Percentiles rank a stretch among this genome's conserved stretches.
These are phyloP conservation scores for Fonsecaea nubica DNA, from an alignment of 2,329 filamentous ascomycete species.

Conservation along the genomic window DNA sequence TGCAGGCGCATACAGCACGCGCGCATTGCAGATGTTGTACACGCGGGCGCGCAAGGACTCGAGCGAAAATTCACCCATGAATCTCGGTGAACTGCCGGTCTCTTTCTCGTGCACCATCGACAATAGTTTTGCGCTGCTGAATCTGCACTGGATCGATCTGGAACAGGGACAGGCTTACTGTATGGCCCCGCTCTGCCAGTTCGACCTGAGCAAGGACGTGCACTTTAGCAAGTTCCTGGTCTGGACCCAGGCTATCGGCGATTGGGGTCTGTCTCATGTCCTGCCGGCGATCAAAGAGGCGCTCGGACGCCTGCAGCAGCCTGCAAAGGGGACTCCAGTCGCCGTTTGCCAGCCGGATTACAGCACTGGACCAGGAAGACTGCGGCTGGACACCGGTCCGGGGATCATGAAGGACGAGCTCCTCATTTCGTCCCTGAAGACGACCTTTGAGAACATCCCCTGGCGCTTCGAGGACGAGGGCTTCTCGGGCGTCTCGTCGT, in stretches of 20 bases:
- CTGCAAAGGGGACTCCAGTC: constrained; percentile 4
- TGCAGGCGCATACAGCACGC: constrained; percentile 30
- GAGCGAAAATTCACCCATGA: constrained; percentile 12
- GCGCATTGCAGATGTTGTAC: constrained; percentile 34
- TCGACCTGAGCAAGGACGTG: constrained; percentile 34
- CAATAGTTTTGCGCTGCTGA: constrained; percentile 34
- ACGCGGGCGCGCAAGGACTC: constrained; percentile 23
- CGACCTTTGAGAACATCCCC: constrained; percentile 27
- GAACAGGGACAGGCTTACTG: constrained; percentile 28
- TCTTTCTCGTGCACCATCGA: constrained; percentile 38
- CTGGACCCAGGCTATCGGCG: constrained; percentile 33
- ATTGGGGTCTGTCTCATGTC: constrained; percentile 30
- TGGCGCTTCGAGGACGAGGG: constrained; percentile 34
- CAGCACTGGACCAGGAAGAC: constrained; percentile 9
- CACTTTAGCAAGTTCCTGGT: constrained; percentile 32
- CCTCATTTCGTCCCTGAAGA: constrained; percentile 29
- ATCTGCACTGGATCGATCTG: constrained; percentile 36
- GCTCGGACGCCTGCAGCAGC: constrained; percentile 9
- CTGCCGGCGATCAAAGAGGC: constrained; percentile 31
- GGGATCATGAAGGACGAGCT: constrained; percentile 27
- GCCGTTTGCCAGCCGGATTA: constrained; percentile 11
- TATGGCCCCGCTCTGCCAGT: constrained; percentile 36
- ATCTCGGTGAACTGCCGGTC: constrained; percentile 21
- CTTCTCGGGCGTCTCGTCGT: constrained; percentile 33
- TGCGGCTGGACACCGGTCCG: constrained; percentile 25